Base-by-base conservation (phyloP, 169 alveolate species). In the Perkinsus marinus region DNA sequence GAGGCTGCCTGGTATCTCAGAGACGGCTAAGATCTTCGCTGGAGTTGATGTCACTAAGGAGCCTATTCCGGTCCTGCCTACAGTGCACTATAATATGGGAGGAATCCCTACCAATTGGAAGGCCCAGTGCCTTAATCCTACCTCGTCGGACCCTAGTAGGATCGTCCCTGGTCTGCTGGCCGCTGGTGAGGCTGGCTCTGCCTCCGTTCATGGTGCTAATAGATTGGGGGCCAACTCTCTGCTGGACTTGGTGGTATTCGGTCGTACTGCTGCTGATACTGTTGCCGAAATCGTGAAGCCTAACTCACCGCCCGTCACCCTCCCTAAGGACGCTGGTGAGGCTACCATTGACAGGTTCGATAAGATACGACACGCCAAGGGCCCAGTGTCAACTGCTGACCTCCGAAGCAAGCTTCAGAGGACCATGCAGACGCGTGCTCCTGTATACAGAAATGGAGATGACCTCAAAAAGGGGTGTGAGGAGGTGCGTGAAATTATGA, bases 21-120 rank as follows among this genome's bases (percentile, higher is more conserved):
- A 98, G 93, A 98, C 99, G 39, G 99, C 99, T 17, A 97, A 97
- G 91, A 97, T 98, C 92, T 98, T 98, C 93, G 99, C 99, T 43
- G 99, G 99, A 39, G 99, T 98, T 68, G 99, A 97, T 95, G 95
- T 93, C 38, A 96, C 98, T 91, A 97, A 96, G 93, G 99, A 98
- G 94, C 99, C 99, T 39, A 97, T 98, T 39, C 99, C 99, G 22
- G 99, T 98, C 43, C 94, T 98, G 68, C 99, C 99, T 39, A 98
- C 99, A 0, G 99, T 98, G 68, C 99, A 99, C 95, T 99, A 99
- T 95, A 98, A 98, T 95, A 99, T 99, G 99, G 99, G 99, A 34
- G 99, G 99, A 43, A 94, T 98, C 39, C 99, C 99, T 69, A 98
- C 99, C 90, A 98, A 99, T 95, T 98, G 97, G 96, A 97, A 97